These are phyloP conservation scores for Dimocarpus longan DNA, from an alignment of 345 rosid genomes.

Conservation along the genomic window DNA sequence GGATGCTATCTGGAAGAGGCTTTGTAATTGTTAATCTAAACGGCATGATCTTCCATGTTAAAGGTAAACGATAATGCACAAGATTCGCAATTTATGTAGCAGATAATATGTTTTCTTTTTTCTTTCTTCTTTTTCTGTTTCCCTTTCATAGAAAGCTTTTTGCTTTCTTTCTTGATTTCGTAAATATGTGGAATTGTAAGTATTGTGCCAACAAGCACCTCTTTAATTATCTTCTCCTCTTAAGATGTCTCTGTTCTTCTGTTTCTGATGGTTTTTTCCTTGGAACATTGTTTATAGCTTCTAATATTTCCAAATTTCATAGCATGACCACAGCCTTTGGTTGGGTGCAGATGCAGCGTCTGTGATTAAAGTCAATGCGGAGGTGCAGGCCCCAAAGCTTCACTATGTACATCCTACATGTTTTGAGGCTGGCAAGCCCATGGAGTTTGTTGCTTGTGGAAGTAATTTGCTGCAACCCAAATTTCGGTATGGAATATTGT, in stretches of 20 bases:
- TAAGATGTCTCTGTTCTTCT: neutral
- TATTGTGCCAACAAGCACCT: neutral
- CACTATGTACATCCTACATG: constrained; percentile 82
- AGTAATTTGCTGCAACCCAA: constrained; percentile 70
- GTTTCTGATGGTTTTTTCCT: neutral
- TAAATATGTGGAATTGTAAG: neutral
- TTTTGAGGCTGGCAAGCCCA: constrained; percentile 94
- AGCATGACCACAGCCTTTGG: constrained; percentile 10
- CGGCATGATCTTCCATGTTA: constrained; percentile 65
- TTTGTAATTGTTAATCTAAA: constrained; percentile 65
- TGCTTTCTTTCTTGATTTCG: neutral
- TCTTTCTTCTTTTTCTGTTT: neutral
- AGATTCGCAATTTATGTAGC: neutral
- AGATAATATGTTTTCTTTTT: constrained; percentile 2
- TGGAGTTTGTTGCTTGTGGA: constrained; percentile 88
- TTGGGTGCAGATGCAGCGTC: constrained; percentile 61
- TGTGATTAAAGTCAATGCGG: constrained; percentile 52
- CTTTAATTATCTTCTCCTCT: neutral
- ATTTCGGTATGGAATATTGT: constrained; percentile 54
- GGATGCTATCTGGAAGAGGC: constrained; percentile 75
- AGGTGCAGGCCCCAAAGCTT: constrained; percentile 67
- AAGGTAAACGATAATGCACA: constrained; percentile 46
- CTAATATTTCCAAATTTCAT: constrained; percentile 3
- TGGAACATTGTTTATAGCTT: constrained; percentile 3
- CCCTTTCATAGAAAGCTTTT: neutral